Percentiles rank a stretch among this genome's conserved stretches.
phyloP scores from a whole-genome alignment of 768 basidiomycete genomes.

The Mycena floridula region DNA sequence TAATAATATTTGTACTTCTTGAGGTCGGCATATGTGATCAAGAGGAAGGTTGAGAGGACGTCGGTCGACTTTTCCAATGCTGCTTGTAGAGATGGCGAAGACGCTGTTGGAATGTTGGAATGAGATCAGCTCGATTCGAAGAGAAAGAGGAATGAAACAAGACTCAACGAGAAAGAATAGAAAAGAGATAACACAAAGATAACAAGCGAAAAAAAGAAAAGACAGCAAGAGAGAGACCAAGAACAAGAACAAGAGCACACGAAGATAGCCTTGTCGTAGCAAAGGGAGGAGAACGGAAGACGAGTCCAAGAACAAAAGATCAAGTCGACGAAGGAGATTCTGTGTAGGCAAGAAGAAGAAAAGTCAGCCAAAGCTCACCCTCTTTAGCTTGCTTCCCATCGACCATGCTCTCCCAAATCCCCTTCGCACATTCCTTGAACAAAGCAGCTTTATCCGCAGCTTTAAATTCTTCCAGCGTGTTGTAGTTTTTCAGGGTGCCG shows the following conservation, averaged over 20 bases:
- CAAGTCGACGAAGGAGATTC: not conserved
- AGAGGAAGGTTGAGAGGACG: slow-evolving; percentile 55
- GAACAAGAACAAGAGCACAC: too few relatives aligned
- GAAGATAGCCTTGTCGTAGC: too few relatives aligned
- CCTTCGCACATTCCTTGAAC: slow-evolving; percentile 66
- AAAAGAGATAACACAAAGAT: too few relatives aligned
- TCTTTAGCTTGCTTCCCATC: too few relatives aligned
- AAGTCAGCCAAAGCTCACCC: not conserved
- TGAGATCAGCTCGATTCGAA: slow-evolving; percentile 1
- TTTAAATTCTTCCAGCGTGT: slow-evolving; percentile 96
- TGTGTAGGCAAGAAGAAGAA: not conserved
- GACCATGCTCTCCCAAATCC: too few relatives aligned
- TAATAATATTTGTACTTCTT: slow-evolving; percentile 98
- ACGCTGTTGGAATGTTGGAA: too few relatives aligned
- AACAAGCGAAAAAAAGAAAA: too few relatives aligned
- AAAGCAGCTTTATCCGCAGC: slow-evolving; percentile 82
- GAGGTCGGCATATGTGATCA: slow-evolving; percentile 93
- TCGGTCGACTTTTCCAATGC: too few relatives aligned
- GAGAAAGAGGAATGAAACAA: not conserved
- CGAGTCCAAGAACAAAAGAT: not conserved
- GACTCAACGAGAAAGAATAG: too few relatives aligned
- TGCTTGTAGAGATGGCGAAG: too few relatives aligned
- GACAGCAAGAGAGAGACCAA: too few relatives aligned
- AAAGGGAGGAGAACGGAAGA: too few relatives aligned
- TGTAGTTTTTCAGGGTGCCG: slow-evolving; percentile 89